Conservation (phyloP, 2,329 filamentous ascomycete genomes). For the Davidsoniella australis region DNA sequence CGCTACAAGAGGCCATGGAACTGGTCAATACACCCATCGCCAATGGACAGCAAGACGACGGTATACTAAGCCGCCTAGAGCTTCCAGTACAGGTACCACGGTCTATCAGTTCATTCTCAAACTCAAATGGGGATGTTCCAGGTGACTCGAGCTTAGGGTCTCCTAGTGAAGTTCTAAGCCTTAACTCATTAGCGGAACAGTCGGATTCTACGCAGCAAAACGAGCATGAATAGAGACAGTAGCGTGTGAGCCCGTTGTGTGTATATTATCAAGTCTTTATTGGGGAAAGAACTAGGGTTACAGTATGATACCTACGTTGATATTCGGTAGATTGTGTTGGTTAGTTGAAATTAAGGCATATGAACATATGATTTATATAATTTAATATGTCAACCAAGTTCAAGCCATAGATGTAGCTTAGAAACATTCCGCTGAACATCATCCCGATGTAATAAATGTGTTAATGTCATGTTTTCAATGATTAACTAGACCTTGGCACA, state of each 20-base stretch:
- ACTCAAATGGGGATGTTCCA: constrained; percentile 14
- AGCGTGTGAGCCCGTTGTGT: neutral
- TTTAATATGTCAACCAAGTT: too few species aligned
- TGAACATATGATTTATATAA: too few species aligned
- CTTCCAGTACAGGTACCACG: constrained; percentile 5
- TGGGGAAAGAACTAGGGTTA: too few species aligned
- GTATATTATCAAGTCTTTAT: neutral
- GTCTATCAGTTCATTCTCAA: constrained; percentile 3
- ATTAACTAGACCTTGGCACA: too few species aligned
- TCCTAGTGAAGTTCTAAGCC: constrained; percentile 2
- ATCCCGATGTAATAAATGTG: too few species aligned
- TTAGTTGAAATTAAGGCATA: too few species aligned
- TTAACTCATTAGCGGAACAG: constrained; percentile 4
- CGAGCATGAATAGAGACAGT: neutral
- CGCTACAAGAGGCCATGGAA: constrained; percentile 54
- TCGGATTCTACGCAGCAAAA: constrained; percentile 4
- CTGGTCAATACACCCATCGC: constrained; percentile 31
- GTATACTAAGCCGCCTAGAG: constrained; percentile 6
- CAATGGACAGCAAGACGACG: constrained; percentile 19
- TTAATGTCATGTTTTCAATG: too few species aligned
- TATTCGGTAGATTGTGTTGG: too few species aligned
- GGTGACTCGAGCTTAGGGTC: constrained; percentile 17
- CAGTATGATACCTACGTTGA: too few species aligned
- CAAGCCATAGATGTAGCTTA: too few species aligned
- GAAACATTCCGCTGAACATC: too few species aligned